Conservation (phyloP, 139 green algal species). For the Pleodorina starrii region DNA sequence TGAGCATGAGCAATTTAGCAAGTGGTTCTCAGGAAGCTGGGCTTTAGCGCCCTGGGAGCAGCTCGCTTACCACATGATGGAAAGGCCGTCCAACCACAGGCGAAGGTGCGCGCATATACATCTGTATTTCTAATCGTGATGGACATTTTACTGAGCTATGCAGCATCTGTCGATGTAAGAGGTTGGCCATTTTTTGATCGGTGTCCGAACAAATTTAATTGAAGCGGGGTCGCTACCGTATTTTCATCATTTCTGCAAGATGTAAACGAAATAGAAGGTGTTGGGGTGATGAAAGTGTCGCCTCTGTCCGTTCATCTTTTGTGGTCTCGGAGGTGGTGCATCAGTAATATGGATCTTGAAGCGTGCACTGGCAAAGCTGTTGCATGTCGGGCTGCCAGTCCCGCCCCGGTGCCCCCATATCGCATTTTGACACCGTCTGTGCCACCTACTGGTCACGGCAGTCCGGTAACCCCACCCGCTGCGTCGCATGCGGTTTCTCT, state of each 20-base stretch:
- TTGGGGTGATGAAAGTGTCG: background rate
- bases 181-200: background rate
- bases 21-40: background rate
- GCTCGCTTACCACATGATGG: too few relatives aligned
- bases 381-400: too few relatives aligned
- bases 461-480: too few relatives aligned
- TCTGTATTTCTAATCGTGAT: background rate
- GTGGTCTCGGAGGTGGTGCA: slow-evolving; percentile 2
- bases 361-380: too few relatives aligned
- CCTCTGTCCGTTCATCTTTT: background rate
- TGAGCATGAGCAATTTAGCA: background rate
- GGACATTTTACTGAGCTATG: background rate
- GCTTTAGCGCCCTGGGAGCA: background rate
- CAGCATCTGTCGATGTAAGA: background rate
- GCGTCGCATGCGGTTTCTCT: too few relatives aligned
- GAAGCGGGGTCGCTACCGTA: background rate
- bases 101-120: background rate
- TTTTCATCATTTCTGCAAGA: background rate
- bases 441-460: too few relatives aligned
- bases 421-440: too few relatives aligned
- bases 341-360: background rate
- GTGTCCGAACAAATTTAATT: background rate
- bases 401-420: too few relatives aligned
- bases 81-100: background rate
- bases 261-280: background rate